phyloP scores from a whole-genome alignment of 495 filamentous ascomycete species.

The Ramalina peruviana region DNA sequence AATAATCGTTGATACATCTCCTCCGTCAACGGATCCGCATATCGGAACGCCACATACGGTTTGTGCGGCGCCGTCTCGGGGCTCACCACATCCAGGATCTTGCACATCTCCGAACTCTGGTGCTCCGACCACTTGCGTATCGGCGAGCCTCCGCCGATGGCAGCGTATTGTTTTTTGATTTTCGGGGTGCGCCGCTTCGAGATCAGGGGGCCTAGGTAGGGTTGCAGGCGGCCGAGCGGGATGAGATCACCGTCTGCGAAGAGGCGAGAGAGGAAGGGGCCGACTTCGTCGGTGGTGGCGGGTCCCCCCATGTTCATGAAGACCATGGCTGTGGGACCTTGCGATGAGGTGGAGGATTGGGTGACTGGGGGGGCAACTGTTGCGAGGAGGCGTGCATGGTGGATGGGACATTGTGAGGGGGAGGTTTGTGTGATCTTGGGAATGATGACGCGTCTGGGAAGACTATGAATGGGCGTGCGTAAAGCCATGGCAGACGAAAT shows the following conservation, averaged over 20 bases:
- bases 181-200: conserved; percentile 80
- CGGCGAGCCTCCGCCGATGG: conserved; percentile 90
- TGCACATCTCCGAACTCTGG: conserved; percentile 89
- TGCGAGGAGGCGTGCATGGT: conserved; percentile 37
- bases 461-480: background rate
- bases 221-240: conserved; percentile 84
- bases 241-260: conserved; percentile 96
- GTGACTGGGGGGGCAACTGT: conserved; percentile 62
- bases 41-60: conserved; percentile 97
- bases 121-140: conserved; percentile 97
- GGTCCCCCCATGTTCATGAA: conserved; percentile 99
- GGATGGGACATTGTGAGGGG: background rate
- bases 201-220: conserved; percentile 79
- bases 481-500: conserved; percentile 1
- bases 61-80: conserved; percentile 94
- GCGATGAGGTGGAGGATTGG: conserved; percentile 46
- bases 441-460: background rate
- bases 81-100: conserved; percentile 75
- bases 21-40: conserved; percentile 87
- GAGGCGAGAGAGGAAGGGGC: conserved; percentile 79
- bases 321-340: conserved; percentile 83
- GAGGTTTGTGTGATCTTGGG: background rate
- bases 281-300: conserved; percentile 74
- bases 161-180: conserved; percentile 87
- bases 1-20: conserved; percentile 73